Evolutionary conservation across 2,329 filamentous ascomycete species (phyloP), one percentile per base, ranked within the genome.

Genomic region (Ceratocystiopsis brevicomis): DNA sequence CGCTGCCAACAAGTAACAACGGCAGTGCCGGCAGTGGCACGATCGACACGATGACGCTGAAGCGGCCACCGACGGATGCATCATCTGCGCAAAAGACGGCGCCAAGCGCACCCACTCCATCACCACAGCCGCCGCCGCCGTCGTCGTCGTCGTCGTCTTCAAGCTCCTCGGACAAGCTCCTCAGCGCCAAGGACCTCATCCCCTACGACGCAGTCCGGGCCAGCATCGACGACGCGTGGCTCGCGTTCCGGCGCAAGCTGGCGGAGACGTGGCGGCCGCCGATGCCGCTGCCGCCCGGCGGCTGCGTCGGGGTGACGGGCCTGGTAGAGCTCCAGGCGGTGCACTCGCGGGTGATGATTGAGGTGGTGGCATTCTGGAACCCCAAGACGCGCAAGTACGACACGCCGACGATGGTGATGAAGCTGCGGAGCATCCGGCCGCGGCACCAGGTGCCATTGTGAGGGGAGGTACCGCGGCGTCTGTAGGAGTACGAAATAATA

Each of bases 311-410:
- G 2, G 61, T 77, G 1, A 66, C 66, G 15, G 73, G 73, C 0
- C 53, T 74, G 12, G 64, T 78, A 2, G 68, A 75, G 48, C 45
- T 76, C 2, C 59, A 65, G 37, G 62, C 68, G 2, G 54, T 64
- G 2, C 62, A 56, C 18, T 63, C 64, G 1, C 59, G 60, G 41
- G 53, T 76, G 44, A 62, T 65, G 3, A 57, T 76, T 13, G 67
- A 73, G 46, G 69, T 71, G 2, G 46, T 56, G 12, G 67, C 62
- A 2, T 72, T 65, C 55, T 78, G 70, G 56, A 64, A 77, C 52
- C 71, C 73, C 1, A 68, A 71, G 53, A 65, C 63, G 37, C 61
- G 63, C 47, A 59, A 57, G 39, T 71, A 63, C 42, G 61, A 69
- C 44, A 37, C 44, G 13, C 53, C 50, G 15, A 60, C 57, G 40